These are phyloP conservation scores for Hypomontagnella monticulosa DNA, from an alignment of 495 filamentous ascomycete genomes.

Conservation along the genomic window DNA sequence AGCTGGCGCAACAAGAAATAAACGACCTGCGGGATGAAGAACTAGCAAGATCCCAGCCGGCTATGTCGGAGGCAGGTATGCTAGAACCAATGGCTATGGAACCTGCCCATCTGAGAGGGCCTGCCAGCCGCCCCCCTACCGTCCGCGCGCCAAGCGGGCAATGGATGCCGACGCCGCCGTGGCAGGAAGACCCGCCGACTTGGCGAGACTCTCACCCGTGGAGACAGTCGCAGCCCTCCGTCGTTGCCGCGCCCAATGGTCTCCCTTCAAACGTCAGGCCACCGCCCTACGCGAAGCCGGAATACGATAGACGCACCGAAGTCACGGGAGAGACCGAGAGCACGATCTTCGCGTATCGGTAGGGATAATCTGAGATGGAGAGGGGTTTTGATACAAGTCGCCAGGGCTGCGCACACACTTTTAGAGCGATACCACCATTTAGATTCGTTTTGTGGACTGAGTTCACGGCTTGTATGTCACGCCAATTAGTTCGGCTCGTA, in stretches of 20 bases:
- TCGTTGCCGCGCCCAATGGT: constrained; percentile 9
- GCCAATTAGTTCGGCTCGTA: constrained; percentile 23
- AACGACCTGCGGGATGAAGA: constrained; percentile 35
- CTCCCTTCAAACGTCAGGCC: constrained; percentile 6
- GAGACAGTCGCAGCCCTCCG: constrained; percentile 31
- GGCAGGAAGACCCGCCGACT: constrained; percentile 36
- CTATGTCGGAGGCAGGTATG: constrained; percentile 22
- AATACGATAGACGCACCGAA: constrained; percentile 19
- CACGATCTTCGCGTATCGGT: constrained; percentile 37
- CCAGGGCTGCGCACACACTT: constrained; percentile 8
- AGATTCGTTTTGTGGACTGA: constrained; percentile 34
- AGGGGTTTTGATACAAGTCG: background rate
- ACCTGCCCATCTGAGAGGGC: constrained; percentile 20
- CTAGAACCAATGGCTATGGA: constrained; percentile 10
- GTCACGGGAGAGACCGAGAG: constrained; percentile 27
- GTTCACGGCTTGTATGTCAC: constrained; percentile 22
- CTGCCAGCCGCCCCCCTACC: background rate
- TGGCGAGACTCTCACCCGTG: constrained; percentile 41
- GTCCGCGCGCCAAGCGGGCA: constrained; percentile 30
- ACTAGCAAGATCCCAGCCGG: constrained; percentile 16
- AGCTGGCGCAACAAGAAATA: constrained; percentile 20
- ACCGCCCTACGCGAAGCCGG: constrained; percentile 9
- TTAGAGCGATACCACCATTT: constrained; percentile 8
- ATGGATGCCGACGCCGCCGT: constrained; percentile 37
- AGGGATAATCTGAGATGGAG: background rate